Evolutionary conservation across 768 basidiomycete species (phyloP), one percentile per base, ranked within the genome.

Genomic region (Calocybe cyanea): DNA sequence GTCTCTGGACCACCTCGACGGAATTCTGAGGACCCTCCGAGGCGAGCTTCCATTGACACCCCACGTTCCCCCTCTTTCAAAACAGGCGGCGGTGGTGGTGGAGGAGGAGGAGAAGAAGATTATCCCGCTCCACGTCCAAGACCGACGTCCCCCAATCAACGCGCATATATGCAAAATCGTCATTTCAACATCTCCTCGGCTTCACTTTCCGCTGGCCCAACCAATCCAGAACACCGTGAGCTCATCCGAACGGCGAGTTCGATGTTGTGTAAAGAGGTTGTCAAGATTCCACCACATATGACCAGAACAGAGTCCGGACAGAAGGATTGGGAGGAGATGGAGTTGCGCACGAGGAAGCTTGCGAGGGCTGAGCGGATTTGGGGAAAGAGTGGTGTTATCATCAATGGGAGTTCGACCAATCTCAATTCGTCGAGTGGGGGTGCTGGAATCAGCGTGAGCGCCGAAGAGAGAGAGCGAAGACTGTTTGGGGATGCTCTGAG

Each of bases 251-350:
- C 70, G 0, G 86, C 88, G 4, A 75, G 75, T 2, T 72, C 78
- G 0, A 59, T 85, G 58, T 63, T 90, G 18, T 83, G 83, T 61
- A 83, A 74, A 54, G 85, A 87, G 60, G 70, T 85, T 54, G 61
- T 77, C 32, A 76, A 76, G 54, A 77, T 84, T 9, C 79, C 85
- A n/a, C 56, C 66, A 1, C 76, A 82, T 52, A 63, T 79, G 61
- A 71, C 65, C 42, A 75, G 73, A 41, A 70, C 67, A 4, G 75
- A 79, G 18, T 52, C 71, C 30, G 76, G 74, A 19, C 52, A 69
- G 35, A 71, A 67, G 56, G 83, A 87, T 45, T 86, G 81, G 77
- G 83, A 84, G 47, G 86, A 86, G 58, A 85, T 91, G 6, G 87
- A 92, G 63, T 65, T 76, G 7, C 71, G 85, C 41, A 65, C 84